These are phyloP conservation scores for Pestalotiopsis sp. DNA, from an alignment of 2,329 filamentous ascomycete genomes.

Conservation along the genomic window DNA sequence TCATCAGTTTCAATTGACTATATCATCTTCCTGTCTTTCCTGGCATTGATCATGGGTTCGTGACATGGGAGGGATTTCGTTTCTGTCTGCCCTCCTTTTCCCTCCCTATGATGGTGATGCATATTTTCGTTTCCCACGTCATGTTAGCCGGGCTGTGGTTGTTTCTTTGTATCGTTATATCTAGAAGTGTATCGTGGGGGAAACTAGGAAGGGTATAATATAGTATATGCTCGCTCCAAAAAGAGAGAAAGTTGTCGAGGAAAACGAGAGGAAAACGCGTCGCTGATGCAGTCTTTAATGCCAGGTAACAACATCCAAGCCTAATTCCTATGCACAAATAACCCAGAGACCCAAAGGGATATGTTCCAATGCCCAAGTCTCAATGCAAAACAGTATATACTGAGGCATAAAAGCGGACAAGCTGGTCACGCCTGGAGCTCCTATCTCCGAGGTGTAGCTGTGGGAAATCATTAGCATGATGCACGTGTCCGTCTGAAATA, in stretches of 20 bases:
- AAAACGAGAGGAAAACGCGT: constrained; percentile 2
- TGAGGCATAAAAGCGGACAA: constrained; percentile 1
- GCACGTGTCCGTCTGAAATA: background rate
- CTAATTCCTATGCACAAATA: background rate
- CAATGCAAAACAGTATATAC: background rate
- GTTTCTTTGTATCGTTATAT: background rate
- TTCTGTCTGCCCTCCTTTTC: background rate
- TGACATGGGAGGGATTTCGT: background rate
- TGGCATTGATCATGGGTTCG: background rate
- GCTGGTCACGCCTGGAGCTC: constrained; percentile 24
- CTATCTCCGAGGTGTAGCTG: constrained; percentile 37
- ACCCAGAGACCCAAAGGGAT: background rate
- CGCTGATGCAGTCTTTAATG: constrained; percentile 12
- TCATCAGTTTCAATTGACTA: background rate
- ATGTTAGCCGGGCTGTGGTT: background rate
- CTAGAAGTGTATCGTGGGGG: background rate
- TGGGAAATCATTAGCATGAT: constrained; percentile 15
- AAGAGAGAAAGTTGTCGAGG: background rate
- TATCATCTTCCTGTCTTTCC: background rate
- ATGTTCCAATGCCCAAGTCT: constrained; percentile 2
- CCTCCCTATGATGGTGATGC: background rate
- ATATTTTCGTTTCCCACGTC: too few species aligned
- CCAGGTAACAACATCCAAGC: constrained; percentile 1
- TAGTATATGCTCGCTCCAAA: constrained; percentile 10
- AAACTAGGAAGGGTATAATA: constrained; percentile 10